Evolutionary conservation across 2,329 filamentous ascomycete genomes (phyloP).

Genomic region (Neofusicoccum umdonicola): DNA sequence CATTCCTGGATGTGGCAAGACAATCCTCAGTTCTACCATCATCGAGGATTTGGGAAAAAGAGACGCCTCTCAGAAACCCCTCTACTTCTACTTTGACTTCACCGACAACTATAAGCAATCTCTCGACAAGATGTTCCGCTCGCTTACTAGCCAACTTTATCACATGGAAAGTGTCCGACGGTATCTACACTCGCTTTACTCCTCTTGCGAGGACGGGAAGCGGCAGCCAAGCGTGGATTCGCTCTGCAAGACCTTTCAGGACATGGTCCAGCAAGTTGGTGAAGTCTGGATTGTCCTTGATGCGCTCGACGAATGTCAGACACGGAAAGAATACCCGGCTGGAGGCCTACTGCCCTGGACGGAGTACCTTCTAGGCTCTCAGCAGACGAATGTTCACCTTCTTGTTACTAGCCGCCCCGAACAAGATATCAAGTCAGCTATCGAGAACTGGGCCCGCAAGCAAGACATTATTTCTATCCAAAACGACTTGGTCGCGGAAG

Average conservation of each 20-base stretch:
- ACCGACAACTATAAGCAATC: conserved; percentile 32
- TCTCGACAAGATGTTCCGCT: conserved; percentile 29
- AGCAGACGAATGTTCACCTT: background rate
- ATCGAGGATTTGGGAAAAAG: conserved; percentile 26
- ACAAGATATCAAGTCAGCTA: background rate
- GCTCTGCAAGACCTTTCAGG: background rate
- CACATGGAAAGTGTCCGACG: no score
- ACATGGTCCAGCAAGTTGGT: conserved; percentile 7
- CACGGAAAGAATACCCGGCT: background rate
- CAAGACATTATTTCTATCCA: background rate
- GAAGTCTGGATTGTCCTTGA: conserved; percentile 20
- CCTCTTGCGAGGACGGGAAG: background rate
- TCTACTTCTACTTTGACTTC: conserved; percentile 28
- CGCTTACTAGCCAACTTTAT: conserved; percentile 28
- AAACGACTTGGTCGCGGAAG: background rate
- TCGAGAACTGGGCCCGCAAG: background rate
- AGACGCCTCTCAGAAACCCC: background rate
- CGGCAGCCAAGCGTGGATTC: background rate
- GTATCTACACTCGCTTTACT: conserved; percentile 13
- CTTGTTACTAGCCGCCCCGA: background rate
- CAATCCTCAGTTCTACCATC: conserved; percentile 39
- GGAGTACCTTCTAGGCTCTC: background rate
- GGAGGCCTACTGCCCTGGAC: conserved; percentile 18
- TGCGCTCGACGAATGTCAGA: conserved; percentile 20
- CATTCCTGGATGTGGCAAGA: conserved; percentile 45